phyloP scores from a whole-genome alignment of 352 stramenopile genomes.

The Pythium dissimile region DNA sequence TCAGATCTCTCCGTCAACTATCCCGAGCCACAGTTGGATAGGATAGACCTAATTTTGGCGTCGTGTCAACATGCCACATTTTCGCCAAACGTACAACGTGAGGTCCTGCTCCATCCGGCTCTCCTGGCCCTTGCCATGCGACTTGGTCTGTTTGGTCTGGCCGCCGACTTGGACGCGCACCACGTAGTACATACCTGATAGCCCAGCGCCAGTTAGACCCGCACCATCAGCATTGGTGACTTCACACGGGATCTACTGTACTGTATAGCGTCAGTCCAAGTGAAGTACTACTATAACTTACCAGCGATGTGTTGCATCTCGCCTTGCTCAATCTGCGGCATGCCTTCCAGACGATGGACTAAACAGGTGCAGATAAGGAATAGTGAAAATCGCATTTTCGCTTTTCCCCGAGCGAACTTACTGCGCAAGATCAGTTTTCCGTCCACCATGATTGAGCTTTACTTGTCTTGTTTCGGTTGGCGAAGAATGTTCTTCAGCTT shows the following conservation, averaged over 20 bases:
- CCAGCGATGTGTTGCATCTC: constrained; percentile 15
- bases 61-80: background rate
- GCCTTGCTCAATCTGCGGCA: constrained; percentile 12
- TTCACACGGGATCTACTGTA: no score
- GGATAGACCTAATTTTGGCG: background rate
- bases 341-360: constrained; percentile 6
- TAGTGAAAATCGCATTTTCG: no score
- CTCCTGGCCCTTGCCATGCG: constrained; percentile 14
- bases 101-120: constrained; percentile 16
- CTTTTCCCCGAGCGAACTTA: background rate
- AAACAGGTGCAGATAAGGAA: background rate
- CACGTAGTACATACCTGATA: constrained; percentile 19
- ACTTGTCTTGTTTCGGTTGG: no score
- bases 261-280: no score
- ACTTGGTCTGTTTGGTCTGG: background rate
- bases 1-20: no score
- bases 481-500: background rate
- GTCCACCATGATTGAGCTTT: constrained; percentile 13
- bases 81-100: constrained; percentile 17
- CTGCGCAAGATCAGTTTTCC: constrained; percentile 8
- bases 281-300: no score
- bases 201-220: no score
- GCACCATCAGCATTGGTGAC: no score
- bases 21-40: no score
- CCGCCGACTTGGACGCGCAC: constrained; percentile 12